Percentiles rank a stretch among this genome's conserved stretches.
Conservation (phyloP, 805 yeast genomes). For the Ogataea kodamae region DNA sequence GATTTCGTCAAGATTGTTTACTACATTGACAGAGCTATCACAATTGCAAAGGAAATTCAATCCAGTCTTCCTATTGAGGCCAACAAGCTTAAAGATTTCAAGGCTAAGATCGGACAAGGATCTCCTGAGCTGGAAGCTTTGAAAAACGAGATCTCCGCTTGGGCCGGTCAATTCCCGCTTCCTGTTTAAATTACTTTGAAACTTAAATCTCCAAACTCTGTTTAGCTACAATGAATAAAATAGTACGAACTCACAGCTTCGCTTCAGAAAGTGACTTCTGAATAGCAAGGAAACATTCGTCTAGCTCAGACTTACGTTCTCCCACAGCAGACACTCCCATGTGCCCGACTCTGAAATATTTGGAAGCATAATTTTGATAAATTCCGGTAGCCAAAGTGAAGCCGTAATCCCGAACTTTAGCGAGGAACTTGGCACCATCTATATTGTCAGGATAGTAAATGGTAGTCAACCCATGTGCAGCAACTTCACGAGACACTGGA, state of each 20-base stretch:
- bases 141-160: constrained; percentile 75
- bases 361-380: constrained; percentile 71
- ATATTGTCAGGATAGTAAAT: constrained; percentile 76
- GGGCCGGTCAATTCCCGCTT: constrained; percentile 89
- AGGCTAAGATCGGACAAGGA: constrained; percentile 70
- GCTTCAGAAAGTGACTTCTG: constrained; percentile 35
- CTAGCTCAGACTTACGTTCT: constrained; percentile 51
- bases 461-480: constrained; percentile 89
- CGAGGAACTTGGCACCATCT: constrained; percentile 63
- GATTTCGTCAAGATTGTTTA: constrained; percentile 79
- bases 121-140: constrained; percentile 62
- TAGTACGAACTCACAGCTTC: constrained; percentile 12
- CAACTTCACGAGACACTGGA: constrained; percentile 50
- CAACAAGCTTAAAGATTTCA: constrained; percentile 94
- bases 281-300: constrained; percentile 44
- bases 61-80: constrained; percentile 82
- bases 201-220: constrained; percentile 2
- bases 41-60: constrained; percentile 74
- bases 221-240: too few relatives aligned
- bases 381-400: constrained; percentile 87
- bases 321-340: constrained; percentile 83
- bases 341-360: constrained; percentile 92
- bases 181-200: constrained; percentile 39
- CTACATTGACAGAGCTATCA: constrained; percentile 77
- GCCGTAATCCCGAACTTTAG: constrained; percentile 56